Conservation (phyloP, 176 grass and related monocot genomes). For the Areca catechu region DNA sequence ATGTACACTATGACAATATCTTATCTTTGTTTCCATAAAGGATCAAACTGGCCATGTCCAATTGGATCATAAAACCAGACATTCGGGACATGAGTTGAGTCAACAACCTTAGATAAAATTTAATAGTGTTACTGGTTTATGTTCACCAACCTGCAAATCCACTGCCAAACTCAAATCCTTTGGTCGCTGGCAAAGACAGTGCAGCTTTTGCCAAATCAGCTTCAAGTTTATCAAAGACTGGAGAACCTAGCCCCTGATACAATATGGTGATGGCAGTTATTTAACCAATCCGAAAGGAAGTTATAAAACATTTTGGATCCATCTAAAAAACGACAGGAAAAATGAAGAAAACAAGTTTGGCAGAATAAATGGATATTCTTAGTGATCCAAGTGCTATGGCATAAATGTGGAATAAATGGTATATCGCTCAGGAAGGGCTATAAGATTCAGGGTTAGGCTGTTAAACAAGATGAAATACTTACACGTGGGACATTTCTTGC, state of each 20-base stretch:
- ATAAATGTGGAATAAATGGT: not conserved
- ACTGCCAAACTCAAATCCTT: slow-evolving; percentile 97
- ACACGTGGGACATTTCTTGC: slow-evolving; percentile 96
- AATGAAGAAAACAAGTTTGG: too few species aligned
- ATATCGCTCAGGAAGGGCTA: not conserved
- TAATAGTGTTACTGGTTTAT: not conserved
- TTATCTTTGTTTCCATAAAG: too few species aligned
- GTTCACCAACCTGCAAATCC: slow-evolving; percentile 70
- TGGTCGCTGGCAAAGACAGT: slow-evolving; percentile 97
- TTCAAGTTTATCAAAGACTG: slow-evolving; percentile 99
- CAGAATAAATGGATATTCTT: too few species aligned
- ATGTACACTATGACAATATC: not conserved
- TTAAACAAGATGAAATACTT: slow-evolving; percentile 22
- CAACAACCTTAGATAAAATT: not conserved
- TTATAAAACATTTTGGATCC: slow-evolving; percentile 1
- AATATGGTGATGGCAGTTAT: slow-evolving; percentile 17
- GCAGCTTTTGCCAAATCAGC: slow-evolving; percentile 87
- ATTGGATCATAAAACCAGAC: not conserved
- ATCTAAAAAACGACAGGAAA: too few species aligned
- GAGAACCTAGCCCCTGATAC: slow-evolving; percentile 77
- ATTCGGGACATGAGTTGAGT: too few species aligned
- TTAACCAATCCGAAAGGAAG: slow-evolving; percentile 3
- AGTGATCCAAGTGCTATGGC: too few species aligned
- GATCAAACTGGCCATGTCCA: too few species aligned
- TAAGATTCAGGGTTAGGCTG: not conserved